These are phyloP conservation scores for Exobasidium cylindrosporum DNA, from an alignment of 1,284 basidiomycete genomes.

Conservation along the genomic window DNA sequence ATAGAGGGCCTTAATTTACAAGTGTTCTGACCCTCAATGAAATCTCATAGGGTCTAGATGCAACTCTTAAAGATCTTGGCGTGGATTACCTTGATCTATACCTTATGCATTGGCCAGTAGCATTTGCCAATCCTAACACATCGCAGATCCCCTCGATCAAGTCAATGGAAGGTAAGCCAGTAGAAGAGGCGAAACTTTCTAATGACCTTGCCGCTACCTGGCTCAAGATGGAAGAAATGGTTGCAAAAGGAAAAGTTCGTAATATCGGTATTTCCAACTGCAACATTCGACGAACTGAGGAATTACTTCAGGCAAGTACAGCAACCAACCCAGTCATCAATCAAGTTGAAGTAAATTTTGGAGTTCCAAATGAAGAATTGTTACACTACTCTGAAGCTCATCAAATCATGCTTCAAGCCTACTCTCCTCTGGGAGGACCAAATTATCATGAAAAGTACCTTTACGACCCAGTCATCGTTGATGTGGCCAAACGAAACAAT, in stretches of 20 bases:
- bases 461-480: constrained; percentile 33
- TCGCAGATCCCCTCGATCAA: constrained; percentile 36
- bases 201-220: constrained; percentile 40
- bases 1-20: too few relatives aligned
- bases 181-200: constrained; percentile 66
- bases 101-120: constrained; percentile 70
- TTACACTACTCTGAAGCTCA: constrained; percentile 64
- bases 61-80: constrained; percentile 69
- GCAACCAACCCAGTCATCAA: constrained; percentile 42
- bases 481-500: constrained; percentile 41
- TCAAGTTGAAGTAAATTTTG: constrained; percentile 49
- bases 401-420: constrained; percentile 40
- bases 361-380: constrained; percentile 71
- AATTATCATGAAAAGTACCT: constrained; percentile 36
- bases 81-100: constrained; percentile 76
- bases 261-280: constrained; percentile 64
- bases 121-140: constrained; percentile 43
- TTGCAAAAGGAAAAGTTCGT: constrained; percentile 48
- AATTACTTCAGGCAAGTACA: constrained; percentile 27
- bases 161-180: constrained; percentile 57
- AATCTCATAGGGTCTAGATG: constrained; percentile 70
- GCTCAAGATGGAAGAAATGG: constrained; percentile 46
- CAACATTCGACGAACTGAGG: constrained; percentile 44
- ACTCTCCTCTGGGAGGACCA: constrained; percentile 43
- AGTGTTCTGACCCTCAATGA: too few relatives aligned